A percentile compares a stretch with the other conserved stretches of the same genome.
Evolutionary conservation across 1,139 yeast genomes (phyloP).

Genomic region (Yamadazyma jaroonii): DNA sequence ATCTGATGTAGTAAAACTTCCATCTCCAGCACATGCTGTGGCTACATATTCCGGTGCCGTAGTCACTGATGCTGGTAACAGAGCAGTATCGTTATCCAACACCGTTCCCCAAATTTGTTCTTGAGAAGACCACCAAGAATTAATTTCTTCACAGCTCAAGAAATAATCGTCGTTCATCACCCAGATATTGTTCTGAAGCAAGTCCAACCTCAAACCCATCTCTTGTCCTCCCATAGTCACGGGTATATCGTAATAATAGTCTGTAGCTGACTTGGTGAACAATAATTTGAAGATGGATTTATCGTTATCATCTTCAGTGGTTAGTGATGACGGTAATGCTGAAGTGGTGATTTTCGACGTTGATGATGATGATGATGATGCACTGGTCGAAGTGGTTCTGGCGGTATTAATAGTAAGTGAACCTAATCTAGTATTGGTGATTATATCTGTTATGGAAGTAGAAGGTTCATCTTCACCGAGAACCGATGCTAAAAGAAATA

Average conservation of each 20-base stretch:
- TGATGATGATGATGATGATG: conserved; percentile 6
- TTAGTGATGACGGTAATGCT: conserved; percentile 9
- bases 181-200: conserved; percentile 38
- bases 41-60: conserved; percentile 21
- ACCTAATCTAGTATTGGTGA: conserved; percentile 14
- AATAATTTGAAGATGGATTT: conserved; percentile 17
- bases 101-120: conserved; percentile 9
- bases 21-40: conserved; percentile 26
- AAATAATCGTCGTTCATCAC: conserved; percentile 27
- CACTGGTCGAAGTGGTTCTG: conserved; percentile 4
- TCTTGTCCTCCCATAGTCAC: conserved; percentile 11
- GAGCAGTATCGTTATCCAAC: conserved; percentile 2
- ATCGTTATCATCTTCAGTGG: conserved; percentile 19
- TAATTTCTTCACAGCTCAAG: conserved; percentile 22
- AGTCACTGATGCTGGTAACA: conserved; percentile 18
- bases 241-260: conserved; percentile 17
- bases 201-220: conserved; percentile 27
- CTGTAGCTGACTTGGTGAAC: conserved; percentile 16
- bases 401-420: conserved; percentile 14
- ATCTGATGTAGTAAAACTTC: conserved; percentile 18
- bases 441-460: conserved; percentile 3
- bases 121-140: conserved; percentile 20
- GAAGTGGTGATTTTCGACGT: conserved; percentile 1
- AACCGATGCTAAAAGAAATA: background rate
- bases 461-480: background rate